Evolutionary conservation across 345 rosid species (phyloP), one percentile per base, ranked within the genome.

Genomic region (Nephelium lappaceum): DNA sequence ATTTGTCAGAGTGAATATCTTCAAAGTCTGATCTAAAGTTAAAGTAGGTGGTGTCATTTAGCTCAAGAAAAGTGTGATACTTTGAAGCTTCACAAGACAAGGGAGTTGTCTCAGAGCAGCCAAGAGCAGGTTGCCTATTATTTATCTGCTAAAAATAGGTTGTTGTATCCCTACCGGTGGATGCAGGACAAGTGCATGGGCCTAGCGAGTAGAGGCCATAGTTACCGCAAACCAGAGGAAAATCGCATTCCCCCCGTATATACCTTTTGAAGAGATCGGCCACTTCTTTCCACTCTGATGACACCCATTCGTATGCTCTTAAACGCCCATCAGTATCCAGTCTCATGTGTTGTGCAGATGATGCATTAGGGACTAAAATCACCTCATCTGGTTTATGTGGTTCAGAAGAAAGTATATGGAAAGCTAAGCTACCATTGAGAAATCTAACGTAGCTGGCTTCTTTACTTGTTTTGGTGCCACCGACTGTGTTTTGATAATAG

Each of bases 271-370:
- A 66, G 10, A 84, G 24, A 68, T 87, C 89, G 1, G 69, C 81
- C 23, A 45, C 57, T 51, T 15, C 73, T 55, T 41, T 69, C 83
- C 80, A 72, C 10, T 39, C 57, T 27, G 7, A 11, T 18, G 0
- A 18, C 12, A 1, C 4, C 87, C 78, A 70, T 27, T 69, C 76
- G 11, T 84, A 77, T 36, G 78, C 79, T 61, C 53, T 76, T 18
- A 84, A 78, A 63, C 80, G 81, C 8, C 89, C 85, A 70, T 84
- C 87, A 31, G 66, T 18, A 4, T 53, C 78, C 61, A 84, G 63
- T 11, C 69, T 79, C 68, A 83, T 41, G 74, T 70, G 78, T 23
- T 65, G 49, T 7, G 69, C 23, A 43, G 78, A 49, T 0, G 42
- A 49, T 27, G 74, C 42, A 19, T 0, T 21, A 71, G 43, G 74